These are phyloP conservation scores for Sanghuangporus sanghuang DNA, from an alignment of 1,284 basidiomycete genomes.

Conservation along the genomic window DNA sequence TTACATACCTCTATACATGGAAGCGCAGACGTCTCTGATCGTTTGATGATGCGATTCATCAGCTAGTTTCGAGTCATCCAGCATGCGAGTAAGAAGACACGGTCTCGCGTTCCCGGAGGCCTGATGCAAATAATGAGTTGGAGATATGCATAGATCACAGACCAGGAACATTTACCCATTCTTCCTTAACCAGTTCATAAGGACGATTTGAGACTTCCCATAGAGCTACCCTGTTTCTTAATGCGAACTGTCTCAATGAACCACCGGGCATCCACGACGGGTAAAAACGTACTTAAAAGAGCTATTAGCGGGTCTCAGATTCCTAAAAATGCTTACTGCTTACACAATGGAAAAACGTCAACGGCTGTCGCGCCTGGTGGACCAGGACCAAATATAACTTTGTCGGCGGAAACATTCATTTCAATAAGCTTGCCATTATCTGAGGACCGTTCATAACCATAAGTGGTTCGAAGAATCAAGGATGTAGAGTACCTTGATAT, in stretches of 20 bases:
- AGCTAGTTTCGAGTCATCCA: not conserved
- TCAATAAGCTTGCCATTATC: constrained; percentile 30
- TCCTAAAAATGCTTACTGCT: not conserved
- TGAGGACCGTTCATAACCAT: not conserved
- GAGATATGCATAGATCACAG: not conserved
- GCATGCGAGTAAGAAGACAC: constrained; percentile 2
- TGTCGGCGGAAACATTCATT: constrained; percentile 1
- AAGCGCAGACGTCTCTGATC: constrained; percentile 4
- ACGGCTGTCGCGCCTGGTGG: constrained; percentile 23
- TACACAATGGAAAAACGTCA: constrained; percentile 24
- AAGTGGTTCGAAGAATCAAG: constrained; percentile 3
- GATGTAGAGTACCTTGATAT: constrained; percentile 4
- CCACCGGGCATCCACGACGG: constrained; percentile 12
- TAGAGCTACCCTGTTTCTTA: not conserved
- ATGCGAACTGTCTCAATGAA: not conserved
- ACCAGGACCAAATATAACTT: not conserved
- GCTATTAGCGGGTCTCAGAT: not conserved
- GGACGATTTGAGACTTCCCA: not conserved
- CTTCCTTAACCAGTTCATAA: constrained; percentile 5
- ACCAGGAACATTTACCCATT: not conserved
- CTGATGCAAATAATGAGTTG: not conserved
- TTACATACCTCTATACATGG: constrained; percentile 9
- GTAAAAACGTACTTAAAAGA: constrained; percentile 5
- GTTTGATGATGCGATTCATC: not conserved
- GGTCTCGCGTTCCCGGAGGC: not conserved